Evolutionary conservation across 2,329 filamentous ascomycete species (phyloP).

Genomic region (Penicillium brasilianum): DNA sequence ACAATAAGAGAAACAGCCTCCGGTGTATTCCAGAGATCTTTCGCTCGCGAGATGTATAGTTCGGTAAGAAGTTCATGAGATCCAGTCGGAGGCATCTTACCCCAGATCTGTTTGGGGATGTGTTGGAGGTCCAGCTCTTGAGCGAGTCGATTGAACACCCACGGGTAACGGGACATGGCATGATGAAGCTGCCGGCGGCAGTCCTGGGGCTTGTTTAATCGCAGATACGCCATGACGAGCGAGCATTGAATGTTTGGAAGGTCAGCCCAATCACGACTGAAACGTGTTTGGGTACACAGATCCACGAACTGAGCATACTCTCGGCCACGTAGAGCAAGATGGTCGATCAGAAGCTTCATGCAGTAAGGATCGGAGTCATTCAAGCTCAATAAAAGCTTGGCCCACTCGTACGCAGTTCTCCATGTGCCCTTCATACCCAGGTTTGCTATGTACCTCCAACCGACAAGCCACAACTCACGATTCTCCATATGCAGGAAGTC

Average conservation of each 20-base stretch:
- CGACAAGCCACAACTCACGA: constrained; percentile 88
- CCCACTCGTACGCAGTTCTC: constrained; percentile 91
- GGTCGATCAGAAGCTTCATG: constrained; percentile 79
- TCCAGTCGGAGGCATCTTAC: constrained; percentile 68
- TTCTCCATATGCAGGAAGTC: constrained; percentile 85
- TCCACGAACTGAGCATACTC: constrained; percentile 78
- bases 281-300: constrained; percentile 60
- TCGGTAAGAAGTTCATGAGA: constrained; percentile 72
- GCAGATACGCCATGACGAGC: constrained; percentile 74
- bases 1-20: constrained; percentile 71
- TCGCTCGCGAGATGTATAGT: constrained; percentile 76
- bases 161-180: constrained; percentile 77
- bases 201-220: constrained; percentile 68
- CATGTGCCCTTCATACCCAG: constrained; percentile 90
- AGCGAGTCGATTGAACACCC: constrained; percentile 81
- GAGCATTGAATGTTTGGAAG: constrained; percentile 77
- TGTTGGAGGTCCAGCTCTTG: constrained; percentile 77
- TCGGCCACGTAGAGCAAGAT: constrained; percentile 79
- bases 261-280: constrained; percentile 58
- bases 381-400: constrained; percentile 79
- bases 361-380: constrained; percentile 82
- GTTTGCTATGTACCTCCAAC: constrained; percentile 85
- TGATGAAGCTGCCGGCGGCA: constrained; percentile 68
- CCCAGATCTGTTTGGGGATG: constrained; percentile 82
- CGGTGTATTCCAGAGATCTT: constrained; percentile 84